phyloP scores from a whole-genome alignment of 2,329 filamentous ascomycete species.

The Trichoderma brevicompactum region DNA sequence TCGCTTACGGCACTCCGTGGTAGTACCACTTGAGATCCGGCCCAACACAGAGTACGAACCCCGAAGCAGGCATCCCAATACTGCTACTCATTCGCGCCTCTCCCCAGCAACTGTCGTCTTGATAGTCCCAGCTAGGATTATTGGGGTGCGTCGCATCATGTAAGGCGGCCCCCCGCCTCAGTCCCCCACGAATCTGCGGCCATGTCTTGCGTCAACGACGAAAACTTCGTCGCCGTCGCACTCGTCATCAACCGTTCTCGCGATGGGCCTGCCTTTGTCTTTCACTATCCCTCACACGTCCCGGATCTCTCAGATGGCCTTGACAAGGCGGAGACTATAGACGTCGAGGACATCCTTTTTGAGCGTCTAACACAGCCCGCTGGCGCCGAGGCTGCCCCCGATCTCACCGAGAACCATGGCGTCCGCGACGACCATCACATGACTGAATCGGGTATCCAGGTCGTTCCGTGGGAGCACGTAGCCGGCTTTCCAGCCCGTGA shows the following conservation, averaged over 20 bases:
- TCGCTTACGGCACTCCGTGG: neutral
- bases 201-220: constrained; percentile 57
- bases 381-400: constrained; percentile 40
- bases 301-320: constrained; percentile 44
- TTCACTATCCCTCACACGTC: constrained; percentile 78
- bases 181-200: constrained; percentile 32
- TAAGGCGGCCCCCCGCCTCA: constrained; percentile 10
- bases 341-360: constrained; percentile 58
- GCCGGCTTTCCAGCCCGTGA: constrained; percentile 76
- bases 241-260: constrained; percentile 75
- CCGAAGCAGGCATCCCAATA: neutral
- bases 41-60: neutral
- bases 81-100: constrained; percentile 2
- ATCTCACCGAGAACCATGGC: constrained; percentile 51
- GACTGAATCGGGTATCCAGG: constrained; percentile 59
- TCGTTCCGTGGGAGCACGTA: constrained; percentile 72
- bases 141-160: constrained; percentile 15
- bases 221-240: constrained; percentile 70
- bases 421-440: constrained; percentile 60
- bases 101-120: neutral
- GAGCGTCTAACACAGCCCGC: constrained; percentile 51
- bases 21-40: neutral
- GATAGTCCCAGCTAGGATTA: neutral
- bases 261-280: constrained; percentile 80
- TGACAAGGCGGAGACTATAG: constrained; percentile 41